A percentile compares a stretch with the other conserved stretches of the same genome.
These are phyloP conservation scores for Rhodomyrtus tomentosa DNA, from an alignment of 345 rosid genomes.

Conservation along the genomic window DNA sequence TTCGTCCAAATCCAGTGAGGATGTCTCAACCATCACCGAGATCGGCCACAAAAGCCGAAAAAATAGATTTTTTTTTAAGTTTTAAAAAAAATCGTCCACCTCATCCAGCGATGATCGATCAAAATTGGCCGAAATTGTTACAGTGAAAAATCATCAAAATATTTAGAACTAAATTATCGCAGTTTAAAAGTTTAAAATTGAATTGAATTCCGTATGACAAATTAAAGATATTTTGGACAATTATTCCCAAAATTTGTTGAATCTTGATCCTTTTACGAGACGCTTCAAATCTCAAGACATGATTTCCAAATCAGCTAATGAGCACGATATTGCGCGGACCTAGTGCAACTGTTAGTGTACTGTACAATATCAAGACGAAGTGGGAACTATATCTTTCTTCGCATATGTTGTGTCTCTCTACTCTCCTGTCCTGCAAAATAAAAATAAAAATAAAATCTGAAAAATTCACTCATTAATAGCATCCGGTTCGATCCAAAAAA, in stretches of 20 bases:
- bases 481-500: neutral
- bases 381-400: neutral
- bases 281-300: neutral
- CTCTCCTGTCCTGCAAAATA: neutral
- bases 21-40: fast-evolving
- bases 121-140: neutral
- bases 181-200: neutral
- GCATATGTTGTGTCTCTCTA: neutral
- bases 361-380: neutral
- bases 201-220: neutral
- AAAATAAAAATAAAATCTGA: neutral
- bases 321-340: neutral
- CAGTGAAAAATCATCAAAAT: neutral
- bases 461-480: neutral
- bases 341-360: neutral
- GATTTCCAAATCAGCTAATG: neutral
- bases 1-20: neutral
- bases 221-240: neutral
- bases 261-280: neutral
- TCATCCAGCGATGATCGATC: fast-evolving
- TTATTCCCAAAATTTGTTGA: neutral
- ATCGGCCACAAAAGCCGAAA: no score
- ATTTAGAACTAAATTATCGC: neutral
- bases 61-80: no score
- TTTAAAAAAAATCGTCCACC: fast-evolving